These are phyloP conservation scores for Tolypocladium endophyticum DNA, from an alignment of 2,329 filamentous ascomycete species.

Conservation along the genomic window DNA sequence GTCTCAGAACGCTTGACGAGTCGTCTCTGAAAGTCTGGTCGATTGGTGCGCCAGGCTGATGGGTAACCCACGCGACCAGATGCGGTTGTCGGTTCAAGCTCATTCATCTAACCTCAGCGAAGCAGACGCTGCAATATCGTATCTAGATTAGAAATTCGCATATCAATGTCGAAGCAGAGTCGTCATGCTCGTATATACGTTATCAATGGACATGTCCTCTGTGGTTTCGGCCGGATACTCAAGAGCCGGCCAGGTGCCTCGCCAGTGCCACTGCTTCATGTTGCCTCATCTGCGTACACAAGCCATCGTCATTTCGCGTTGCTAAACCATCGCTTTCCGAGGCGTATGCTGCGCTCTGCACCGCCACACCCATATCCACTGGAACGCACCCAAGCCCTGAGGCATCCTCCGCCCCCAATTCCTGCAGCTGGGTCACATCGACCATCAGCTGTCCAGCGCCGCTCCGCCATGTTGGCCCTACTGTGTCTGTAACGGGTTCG, in stretches of 20 bases:
- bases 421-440: neutral
- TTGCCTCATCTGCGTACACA: neutral
- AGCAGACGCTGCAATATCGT: no score
- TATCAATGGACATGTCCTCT: no score
- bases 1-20: constrained; percentile 7
- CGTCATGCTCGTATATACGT: no score
- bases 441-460: neutral
- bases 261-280: neutral
- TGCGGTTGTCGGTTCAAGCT: neutral
- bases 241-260: neutral
- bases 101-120: neutral
- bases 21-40: constrained; percentile 13
- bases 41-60: constrained; percentile 1
- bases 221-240: neutral
- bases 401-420: neutral
- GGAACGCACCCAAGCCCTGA: neutral
- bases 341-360: neutral
- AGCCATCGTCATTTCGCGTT: neutral
- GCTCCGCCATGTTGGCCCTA: neutral
- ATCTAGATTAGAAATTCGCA: no score
- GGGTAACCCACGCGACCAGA: neutral
- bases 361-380: neutral
- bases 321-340: neutral
- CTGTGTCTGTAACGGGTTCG: neutral
- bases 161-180: neutral